Evolutionary conservation across 306 rosid genomes (phyloP).

Genomic region (Luffa acutangula): DNA sequence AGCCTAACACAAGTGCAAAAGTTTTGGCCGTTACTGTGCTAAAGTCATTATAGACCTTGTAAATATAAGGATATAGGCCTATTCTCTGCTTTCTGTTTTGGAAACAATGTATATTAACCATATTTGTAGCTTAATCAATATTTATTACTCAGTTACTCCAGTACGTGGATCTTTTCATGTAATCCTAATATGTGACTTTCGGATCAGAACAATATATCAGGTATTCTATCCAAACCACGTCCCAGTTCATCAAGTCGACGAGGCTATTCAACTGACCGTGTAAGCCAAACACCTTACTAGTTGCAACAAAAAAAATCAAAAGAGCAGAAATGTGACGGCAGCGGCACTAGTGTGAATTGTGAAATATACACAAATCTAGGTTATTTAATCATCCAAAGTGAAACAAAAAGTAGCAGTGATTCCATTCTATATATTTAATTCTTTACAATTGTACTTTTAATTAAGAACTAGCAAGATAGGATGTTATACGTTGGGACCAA

Average conservation of each 20-base stretch:
- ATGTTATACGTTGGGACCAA: background rate
- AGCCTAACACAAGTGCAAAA: background rate
- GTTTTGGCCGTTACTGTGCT: background rate
- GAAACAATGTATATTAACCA: background rate
- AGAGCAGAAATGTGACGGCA: background rate
- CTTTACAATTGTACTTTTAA: background rate
- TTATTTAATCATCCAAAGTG: background rate
- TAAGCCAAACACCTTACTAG: conserved; percentile 21
- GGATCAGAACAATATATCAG: conserved; percentile 15
- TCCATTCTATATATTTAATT: background rate
- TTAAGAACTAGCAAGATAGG: background rate
- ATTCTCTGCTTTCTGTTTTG: background rate
- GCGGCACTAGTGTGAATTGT: background rate
- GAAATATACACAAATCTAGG: background rate
- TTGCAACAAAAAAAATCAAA: background rate
- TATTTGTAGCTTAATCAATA: background rate
- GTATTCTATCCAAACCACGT: conserved; percentile 26
- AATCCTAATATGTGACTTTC: background rate
- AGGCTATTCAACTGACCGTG: conserved; percentile 41
- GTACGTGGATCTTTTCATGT: background rate
- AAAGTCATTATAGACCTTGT: background rate
- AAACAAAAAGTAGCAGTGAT: background rate
- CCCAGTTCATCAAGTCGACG: conserved; percentile 23
- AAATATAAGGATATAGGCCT: background rate
- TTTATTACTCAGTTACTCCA: background rate